Percentiles rank a stretch among this genome's conserved stretches.
These are phyloP conservation scores for Madurella fahalii DNA, from an alignment of 2,329 filamentous ascomycete species.

Conservation along the genomic window DNA sequence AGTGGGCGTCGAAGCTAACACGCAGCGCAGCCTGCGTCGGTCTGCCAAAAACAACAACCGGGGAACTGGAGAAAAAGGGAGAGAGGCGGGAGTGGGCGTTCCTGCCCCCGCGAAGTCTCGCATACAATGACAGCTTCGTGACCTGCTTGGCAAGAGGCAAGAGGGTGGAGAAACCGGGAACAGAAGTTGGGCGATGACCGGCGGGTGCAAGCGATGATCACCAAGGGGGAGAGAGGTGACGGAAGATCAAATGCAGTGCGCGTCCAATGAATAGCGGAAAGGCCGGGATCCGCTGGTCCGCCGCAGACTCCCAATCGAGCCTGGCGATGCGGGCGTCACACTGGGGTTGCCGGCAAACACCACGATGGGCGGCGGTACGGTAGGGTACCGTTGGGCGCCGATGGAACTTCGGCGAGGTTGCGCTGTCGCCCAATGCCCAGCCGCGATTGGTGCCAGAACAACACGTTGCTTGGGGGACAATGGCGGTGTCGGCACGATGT, in stretches of 20 bases:
- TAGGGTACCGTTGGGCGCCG: conserved; percentile 28
- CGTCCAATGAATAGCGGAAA: conserved; percentile 10
- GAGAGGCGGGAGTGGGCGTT: conserved; percentile 15
- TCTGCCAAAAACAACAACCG: conserved; percentile 8
- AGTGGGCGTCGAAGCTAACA: conserved; percentile 9
- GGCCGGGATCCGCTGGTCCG: conserved; percentile 7
- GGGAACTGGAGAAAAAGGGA: conserved; percentile 10
- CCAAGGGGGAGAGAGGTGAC: conserved; percentile 1
- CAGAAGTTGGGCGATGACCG: conserved; percentile 15
- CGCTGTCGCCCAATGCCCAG: conserved; percentile 24
- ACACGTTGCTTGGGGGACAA: conserved; percentile 9
- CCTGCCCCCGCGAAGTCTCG: conserved; percentile 18
- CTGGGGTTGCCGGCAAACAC: neutral
- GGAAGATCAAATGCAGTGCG: conserved; percentile 10
- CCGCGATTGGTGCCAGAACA: conserved; percentile 25
- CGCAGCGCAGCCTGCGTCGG: conserved; percentile 10
- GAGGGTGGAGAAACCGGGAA: conserved; percentile 18
- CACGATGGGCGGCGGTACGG: conserved; percentile 5
- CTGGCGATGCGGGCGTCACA: neutral
- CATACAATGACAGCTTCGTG: conserved; percentile 24
- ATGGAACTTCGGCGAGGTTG: conserved; percentile 16
- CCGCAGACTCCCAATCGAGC: conserved; percentile 1
- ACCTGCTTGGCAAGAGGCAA: conserved; percentile 17
- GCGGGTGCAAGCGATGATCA: conserved; percentile 15
- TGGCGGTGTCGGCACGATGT: conserved; percentile 19